Conservation (phyloP, 345 rosid genomes). For the Hibiscus trionum region DNA sequence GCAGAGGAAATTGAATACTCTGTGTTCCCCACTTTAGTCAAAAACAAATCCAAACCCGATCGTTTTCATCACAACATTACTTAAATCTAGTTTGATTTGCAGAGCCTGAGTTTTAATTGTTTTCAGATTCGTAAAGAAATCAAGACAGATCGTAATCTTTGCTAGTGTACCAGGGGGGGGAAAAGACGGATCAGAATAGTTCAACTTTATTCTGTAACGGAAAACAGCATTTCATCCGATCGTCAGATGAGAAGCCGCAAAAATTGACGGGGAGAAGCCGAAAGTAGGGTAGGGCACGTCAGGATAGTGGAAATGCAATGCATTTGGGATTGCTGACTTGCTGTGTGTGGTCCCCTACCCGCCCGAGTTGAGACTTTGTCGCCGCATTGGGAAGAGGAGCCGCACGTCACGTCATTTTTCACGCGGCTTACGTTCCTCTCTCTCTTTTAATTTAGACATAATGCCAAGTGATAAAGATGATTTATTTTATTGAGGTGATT, state of each 20-base stretch:
- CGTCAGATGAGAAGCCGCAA: constrained; percentile 1
- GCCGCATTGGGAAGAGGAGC: constrained; percentile 7
- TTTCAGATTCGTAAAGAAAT: background rate
- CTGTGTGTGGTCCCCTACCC: background rate
- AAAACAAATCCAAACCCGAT: background rate
- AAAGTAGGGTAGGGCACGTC: background rate
- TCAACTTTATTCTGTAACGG: background rate
- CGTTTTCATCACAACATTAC: background rate
- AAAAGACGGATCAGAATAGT: background rate
- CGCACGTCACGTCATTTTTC: constrained; percentile 1
- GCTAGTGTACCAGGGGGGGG: too few relatives aligned
- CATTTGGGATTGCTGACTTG: background rate
- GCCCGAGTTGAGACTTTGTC: background rate
- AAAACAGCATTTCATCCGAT: background rate
- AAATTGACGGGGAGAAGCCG: background rate
- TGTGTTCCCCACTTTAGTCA: background rate
- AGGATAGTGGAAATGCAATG: background rate
- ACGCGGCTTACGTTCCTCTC: background rate
- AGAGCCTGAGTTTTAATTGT: background rate
- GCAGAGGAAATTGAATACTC: background rate
- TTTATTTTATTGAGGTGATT: too few relatives aligned
- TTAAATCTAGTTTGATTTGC: background rate
- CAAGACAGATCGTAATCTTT: background rate
- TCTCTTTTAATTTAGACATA: too few relatives aligned
- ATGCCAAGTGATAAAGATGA: too few relatives aligned